These are phyloP conservation scores for Quercus parvula DNA, from an alignment of 306 rosid genomes.

Conservation along the genomic window DNA sequence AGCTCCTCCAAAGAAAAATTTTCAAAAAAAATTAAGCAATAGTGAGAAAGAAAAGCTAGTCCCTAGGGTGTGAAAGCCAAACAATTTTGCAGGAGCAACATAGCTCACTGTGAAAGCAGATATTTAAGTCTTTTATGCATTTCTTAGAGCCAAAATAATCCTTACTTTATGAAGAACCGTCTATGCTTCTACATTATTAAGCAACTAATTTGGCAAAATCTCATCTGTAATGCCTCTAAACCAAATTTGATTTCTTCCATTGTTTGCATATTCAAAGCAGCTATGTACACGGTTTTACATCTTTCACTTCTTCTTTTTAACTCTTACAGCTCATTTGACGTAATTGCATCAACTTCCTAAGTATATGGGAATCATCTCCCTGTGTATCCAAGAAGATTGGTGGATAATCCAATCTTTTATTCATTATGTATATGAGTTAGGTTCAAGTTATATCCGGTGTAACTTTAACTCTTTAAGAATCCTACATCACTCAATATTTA, in stretches of 20 bases:
- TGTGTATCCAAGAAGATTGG: background rate
- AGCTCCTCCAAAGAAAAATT: background rate
- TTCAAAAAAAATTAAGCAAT: constrained; percentile 15
- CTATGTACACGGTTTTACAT: background rate
- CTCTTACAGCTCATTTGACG: background rate
- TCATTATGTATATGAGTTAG: background rate
- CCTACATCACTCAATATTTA: too few species aligned
- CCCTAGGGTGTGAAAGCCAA: background rate
- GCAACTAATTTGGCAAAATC: too few species aligned
- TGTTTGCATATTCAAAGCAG: background rate
- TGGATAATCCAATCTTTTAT: background rate
- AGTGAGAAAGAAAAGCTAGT: constrained; percentile 8
- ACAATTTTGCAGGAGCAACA: background rate
- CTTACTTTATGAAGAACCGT: too few species aligned
- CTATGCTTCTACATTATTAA: too few species aligned
- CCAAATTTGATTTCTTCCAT: background rate
- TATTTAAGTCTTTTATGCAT: background rate
- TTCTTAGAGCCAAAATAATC: background rate
- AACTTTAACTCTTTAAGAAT: too few species aligned
- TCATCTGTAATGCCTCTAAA: background rate
- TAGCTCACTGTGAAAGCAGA: background rate
- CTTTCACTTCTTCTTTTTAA: background rate
- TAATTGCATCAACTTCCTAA: background rate
- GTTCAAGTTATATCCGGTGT: too few species aligned
- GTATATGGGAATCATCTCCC: background rate